Conservation (phyloP, 116 monocot genomes). For the Thalassia testudinum region DNA sequence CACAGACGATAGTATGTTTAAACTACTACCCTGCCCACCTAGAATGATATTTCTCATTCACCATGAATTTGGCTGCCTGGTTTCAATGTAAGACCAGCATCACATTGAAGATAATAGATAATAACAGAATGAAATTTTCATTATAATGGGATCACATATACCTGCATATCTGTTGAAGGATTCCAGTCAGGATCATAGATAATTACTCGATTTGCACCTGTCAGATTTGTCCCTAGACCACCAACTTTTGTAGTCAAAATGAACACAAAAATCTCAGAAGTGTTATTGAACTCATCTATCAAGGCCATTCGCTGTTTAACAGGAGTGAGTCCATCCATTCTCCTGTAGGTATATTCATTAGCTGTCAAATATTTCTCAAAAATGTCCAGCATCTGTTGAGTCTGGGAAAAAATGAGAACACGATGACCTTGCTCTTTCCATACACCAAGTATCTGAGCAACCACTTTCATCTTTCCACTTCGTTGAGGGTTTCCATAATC, state of each 20-base stretch:
- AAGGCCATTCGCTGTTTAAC: conserved; percentile 81
- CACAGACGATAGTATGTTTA: no score
- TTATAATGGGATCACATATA: no score
- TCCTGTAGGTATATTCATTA: conserved; percentile 46
- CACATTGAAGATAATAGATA: no score
- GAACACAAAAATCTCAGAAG: conserved; percentile 66
- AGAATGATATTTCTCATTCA: no score
- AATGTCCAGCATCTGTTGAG: conserved; percentile 93
- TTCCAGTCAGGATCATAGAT: conserved; percentile 98
- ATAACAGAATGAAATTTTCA: no score
- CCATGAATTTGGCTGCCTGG: no score
- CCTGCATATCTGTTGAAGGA: conserved; percentile 96
- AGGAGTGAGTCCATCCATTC: conserved; percentile 93
- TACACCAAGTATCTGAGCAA: conserved; percentile 53
- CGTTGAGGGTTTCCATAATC: conserved; percentile 81
- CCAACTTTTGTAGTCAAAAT: conserved; percentile 94
- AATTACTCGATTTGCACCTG: conserved; percentile 75
- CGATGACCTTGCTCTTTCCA: conserved; percentile 96
- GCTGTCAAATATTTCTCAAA: conserved; percentile 44
- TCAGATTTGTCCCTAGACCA: conserved; percentile 86
- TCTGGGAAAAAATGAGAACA: conserved; percentile 78
- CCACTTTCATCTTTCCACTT: conserved; percentile 91
- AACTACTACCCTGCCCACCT: no score
- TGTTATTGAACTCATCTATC: conserved; percentile 93
- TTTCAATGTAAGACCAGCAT: no score